Evolutionary conservation across 2,329 filamentous ascomycete genomes (phyloP).

Genomic region (Neonectria faginata): DNA sequence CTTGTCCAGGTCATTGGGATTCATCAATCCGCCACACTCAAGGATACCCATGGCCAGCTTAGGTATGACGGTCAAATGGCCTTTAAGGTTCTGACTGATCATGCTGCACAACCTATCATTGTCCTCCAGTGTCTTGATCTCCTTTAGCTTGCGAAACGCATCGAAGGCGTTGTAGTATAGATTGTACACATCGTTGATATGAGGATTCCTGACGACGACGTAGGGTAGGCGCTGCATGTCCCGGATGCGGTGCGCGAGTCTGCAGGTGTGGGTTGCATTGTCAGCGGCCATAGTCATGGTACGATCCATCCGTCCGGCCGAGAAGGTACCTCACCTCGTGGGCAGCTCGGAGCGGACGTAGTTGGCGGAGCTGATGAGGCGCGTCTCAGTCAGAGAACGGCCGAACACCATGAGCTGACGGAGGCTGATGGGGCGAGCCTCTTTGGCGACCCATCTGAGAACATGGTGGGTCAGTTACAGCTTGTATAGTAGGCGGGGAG

Average conservation of each 20-base stretch:
- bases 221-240: slow-evolving; percentile 98
- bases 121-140: slow-evolving; percentile 87
- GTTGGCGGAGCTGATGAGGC: slow-evolving; percentile 93
- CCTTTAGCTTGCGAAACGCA: slow-evolving; percentile 82
- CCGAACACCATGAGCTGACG: slow-evolving; percentile 98
- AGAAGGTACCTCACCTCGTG: slow-evolving; percentile 57
- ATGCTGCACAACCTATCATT: slow-evolving; percentile 89
- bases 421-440: slow-evolving; percentile 94
- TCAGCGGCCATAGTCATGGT: slow-evolving; percentile 22
- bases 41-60: slow-evolving; percentile 94
- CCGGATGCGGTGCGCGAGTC: slow-evolving; percentile 91
- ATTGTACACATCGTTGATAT: slow-evolving; percentile 95
- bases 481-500: slow-evolving; percentile 16
- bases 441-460: slow-evolving; percentile 87
- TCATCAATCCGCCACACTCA: slow-evolving; percentile 87
- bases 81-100: slow-evolving; percentile 81
- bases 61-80: slow-evolving; percentile 93
- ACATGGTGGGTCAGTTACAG: slow-evolving; percentile 34
- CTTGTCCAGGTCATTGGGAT: slow-evolving; percentile 82
- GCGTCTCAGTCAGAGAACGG: slow-evolving; percentile 87
- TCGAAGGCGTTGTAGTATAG: slow-evolving; percentile 98
- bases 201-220: slow-evolving; percentile 93
- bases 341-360: slow-evolving; percentile 97
- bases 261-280: slow-evolving; percentile 50
- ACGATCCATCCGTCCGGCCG: not conserved